These are phyloP conservation scores for Sicyos edulis DNA, from an alignment of 306 rosid species.

Conservation along the genomic window DNA sequence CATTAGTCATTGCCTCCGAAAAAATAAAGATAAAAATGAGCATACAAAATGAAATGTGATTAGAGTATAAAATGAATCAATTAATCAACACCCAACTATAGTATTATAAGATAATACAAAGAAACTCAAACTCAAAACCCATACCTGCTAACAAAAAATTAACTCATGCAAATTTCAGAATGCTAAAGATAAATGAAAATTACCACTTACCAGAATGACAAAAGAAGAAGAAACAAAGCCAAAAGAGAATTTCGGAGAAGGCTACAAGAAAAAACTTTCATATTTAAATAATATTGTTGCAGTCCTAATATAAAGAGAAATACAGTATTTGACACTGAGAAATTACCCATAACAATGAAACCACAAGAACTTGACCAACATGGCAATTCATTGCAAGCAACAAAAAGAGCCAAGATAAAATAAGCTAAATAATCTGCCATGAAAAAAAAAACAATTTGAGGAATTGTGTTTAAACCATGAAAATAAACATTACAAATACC, in stretches of 20 bases:
- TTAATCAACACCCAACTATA: no score
- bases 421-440: conserved; percentile 68
- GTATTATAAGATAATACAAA: no score
- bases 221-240: conserved; percentile 94
- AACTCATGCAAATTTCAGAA: background rate
- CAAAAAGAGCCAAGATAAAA: conserved; percentile 52
- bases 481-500: background rate
- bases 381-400: conserved; percentile 73
- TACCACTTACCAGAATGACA: conserved; percentile 82
- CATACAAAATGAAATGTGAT: no score
- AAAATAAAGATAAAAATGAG: no score
- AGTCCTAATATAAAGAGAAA: background rate
- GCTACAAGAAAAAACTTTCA: conserved; percentile 63
- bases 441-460: conserved; percentile 21
- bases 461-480: conserved; percentile 22
- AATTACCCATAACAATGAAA: conserved; percentile 79
- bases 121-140: no score
- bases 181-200: conserved; percentile 20
- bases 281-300: conserved; percentile 29
- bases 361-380: conserved; percentile 87
- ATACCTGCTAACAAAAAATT: no score
- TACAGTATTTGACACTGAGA: conserved; percentile 20
- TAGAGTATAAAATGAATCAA: no score
- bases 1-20: no score
- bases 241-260: conserved; percentile 73